These are phyloP conservation scores for Mayamaea pseudoterrestris DNA, from an alignment of 108 stramenopile genomes.

Conservation along the genomic window DNA sequence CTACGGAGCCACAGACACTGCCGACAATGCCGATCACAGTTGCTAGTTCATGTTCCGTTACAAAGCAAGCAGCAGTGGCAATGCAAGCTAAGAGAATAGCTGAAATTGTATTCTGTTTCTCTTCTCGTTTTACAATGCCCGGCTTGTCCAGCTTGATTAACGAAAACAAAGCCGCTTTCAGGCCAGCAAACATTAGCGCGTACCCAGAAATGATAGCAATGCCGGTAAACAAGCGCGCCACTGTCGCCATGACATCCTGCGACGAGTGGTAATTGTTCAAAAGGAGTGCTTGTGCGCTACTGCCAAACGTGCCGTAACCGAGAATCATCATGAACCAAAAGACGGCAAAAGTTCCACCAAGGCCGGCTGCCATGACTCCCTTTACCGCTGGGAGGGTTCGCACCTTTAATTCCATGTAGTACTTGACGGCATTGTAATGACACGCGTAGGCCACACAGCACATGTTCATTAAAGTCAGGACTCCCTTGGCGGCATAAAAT, in stretches of 20 bases:
- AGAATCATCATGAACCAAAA: constrained; percentile 5
- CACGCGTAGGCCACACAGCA: constrained; percentile 6
- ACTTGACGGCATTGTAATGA: constrained; percentile 5
- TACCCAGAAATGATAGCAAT: constrained; percentile 4
- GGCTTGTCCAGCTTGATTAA: constrained; percentile 2
- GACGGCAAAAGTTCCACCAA: constrained; percentile 1
- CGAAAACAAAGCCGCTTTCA: constrained; percentile 7
- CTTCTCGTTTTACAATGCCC: background rate
- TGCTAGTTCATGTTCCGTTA: constrained; percentile 7
- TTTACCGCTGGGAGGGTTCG: background rate
- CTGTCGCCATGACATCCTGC: constrained; percentile 4
- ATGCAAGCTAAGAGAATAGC: constrained; percentile 1
- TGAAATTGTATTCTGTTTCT: constrained; percentile 3
- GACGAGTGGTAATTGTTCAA: constrained; percentile 5
- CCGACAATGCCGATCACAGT: constrained; percentile 10
- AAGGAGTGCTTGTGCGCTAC: background rate
- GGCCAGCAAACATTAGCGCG: constrained; percentile 6
- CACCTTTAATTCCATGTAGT: constrained; percentile 4
- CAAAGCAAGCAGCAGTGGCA: constrained; percentile 8
- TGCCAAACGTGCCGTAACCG: constrained; percentile 3
- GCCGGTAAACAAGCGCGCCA: constrained; percentile 1
- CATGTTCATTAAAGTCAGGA: constrained; percentile 5
- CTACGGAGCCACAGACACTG: constrained; percentile 7
- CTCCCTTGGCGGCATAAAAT: background rate
- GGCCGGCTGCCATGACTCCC: constrained; percentile 2